Evolutionary conservation across 257 asterid species (phyloP).

Genomic region (Rhazya stricta): DNA sequence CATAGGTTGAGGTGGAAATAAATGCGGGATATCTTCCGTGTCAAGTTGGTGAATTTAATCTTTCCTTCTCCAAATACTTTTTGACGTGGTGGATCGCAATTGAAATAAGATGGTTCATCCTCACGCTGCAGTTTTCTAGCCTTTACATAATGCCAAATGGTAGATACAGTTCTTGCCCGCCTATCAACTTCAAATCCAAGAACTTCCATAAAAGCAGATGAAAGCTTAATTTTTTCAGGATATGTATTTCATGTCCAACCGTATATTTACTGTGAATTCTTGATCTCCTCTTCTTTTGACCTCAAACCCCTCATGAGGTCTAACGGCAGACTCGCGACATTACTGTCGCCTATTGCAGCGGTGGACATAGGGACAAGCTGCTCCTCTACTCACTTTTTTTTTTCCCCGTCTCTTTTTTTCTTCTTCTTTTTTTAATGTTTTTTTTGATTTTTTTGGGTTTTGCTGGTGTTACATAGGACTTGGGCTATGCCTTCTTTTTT

Average conservation of each 20-base stretch:
- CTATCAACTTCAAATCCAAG: slow-evolving; percentile 91
- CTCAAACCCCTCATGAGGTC: slow-evolving; percentile 97
- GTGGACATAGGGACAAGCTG: no score
- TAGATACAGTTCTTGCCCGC: slow-evolving; percentile 84
- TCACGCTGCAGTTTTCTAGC: slow-evolving; percentile 86
- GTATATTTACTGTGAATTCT: slow-evolving; percentile 72
- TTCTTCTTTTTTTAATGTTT: no score
- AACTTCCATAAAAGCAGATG: slow-evolving; percentile 72
- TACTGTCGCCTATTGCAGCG: no score
- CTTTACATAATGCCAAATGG: slow-evolving; percentile 90
- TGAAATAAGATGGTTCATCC: slow-evolving; percentile 80
- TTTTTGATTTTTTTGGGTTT: no score
- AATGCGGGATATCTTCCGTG: slow-evolving; percentile 66
- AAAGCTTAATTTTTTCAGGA: slow-evolving; percentile 84
- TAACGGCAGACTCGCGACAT: no score
- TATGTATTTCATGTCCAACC: slow-evolving; percentile 82
- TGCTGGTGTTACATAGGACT: no score
- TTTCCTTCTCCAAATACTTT: slow-evolving; percentile 76
- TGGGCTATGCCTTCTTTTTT: no score
- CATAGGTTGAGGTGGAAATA: slow-evolving; percentile 84
- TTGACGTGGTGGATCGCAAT: slow-evolving; percentile 84
- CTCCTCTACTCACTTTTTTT: no score
- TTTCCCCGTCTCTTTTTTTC: no score
- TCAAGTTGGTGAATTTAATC: slow-evolving; percentile 72
- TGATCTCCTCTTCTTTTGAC: slow-evolving; percentile 92